phyloP scores from a whole-genome alignment of 805 yeast species.

The Grigorovia jiainica region DNA sequence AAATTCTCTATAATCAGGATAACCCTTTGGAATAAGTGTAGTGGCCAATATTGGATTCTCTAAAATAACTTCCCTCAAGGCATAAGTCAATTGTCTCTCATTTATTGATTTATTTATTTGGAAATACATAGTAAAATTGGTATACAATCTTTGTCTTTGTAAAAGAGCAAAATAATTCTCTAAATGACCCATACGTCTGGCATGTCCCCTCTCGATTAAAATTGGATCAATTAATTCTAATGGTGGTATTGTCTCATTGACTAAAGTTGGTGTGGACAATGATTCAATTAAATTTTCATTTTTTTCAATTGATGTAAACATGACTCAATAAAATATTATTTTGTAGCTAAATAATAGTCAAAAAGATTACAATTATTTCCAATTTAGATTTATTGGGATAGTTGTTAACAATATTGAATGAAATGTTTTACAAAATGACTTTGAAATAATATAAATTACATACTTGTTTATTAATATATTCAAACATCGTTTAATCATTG shows the following conservation, averaged over 20 bases:
- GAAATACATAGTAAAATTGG: conserved; percentile 16
- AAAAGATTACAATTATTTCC: no score
- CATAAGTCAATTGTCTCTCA: conserved; percentile 5
- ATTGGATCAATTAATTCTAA: neutral
- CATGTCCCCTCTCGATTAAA: conserved; percentile 15
- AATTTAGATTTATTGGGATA: no score
- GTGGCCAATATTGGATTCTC: conserved; percentile 16
- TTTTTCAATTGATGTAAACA: no score
- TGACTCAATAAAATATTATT: no score
- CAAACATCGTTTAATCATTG: no score
- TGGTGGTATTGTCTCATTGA: neutral
- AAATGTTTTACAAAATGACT: no score
- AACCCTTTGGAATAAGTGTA: conserved; percentile 13
- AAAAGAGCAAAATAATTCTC: conserved; percentile 20
- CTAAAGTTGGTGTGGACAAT: neutral
- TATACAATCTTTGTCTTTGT: conserved; percentile 19
- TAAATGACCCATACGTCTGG: conserved; percentile 22
- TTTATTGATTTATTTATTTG: conserved; percentile 11
- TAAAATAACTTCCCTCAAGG: conserved; percentile 13
- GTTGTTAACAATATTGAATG: no score
- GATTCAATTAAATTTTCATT: no score
- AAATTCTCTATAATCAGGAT: conserved; percentile 10
- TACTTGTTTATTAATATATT: no score
- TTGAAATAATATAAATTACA: no score
- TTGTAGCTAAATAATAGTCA: no score